Evolutionary conservation across 2,329 filamentous ascomycete species (phyloP).

Genomic region (Beauveria australis): DNA sequence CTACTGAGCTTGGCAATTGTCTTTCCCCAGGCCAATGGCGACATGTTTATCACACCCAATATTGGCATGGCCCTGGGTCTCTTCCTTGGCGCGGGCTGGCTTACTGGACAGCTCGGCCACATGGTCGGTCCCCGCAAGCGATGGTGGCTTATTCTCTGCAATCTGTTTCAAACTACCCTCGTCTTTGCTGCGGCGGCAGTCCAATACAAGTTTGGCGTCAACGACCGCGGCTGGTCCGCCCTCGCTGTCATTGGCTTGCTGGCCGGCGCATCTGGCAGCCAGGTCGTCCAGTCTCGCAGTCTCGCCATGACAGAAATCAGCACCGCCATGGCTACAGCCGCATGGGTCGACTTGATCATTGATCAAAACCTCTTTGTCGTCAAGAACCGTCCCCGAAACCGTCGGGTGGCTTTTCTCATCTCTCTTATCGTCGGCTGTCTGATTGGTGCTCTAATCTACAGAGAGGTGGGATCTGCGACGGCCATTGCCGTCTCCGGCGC

Average conservation of each 20-base stretch:
- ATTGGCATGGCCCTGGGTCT: conserved; percentile 46
- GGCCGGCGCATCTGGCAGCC: conserved; percentile 47
- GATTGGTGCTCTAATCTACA: conserved; percentile 42
- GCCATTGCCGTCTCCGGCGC: conserved; percentile 36
- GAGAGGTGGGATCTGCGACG: conserved; percentile 31
- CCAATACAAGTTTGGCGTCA: conserved; percentile 33
- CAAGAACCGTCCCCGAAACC: conserved; percentile 41
- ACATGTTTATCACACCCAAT: conserved; percentile 44
- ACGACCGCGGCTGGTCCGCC: conserved; percentile 27
- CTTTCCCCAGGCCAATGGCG: conserved; percentile 36
- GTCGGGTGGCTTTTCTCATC: conserved; percentile 41
- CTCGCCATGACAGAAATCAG: conserved; percentile 52
- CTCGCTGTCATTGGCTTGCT: conserved; percentile 41
- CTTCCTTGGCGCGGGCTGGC: conserved; percentile 46
- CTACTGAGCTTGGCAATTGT: conserved; percentile 47
- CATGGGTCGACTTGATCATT: conserved; percentile 52
- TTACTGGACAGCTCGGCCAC: conserved; percentile 50
- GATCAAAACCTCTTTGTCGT: conserved; percentile 40
- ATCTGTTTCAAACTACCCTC: conserved; percentile 44
- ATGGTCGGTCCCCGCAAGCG: conserved; percentile 40
- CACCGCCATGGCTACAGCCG: conserved; percentile 57
- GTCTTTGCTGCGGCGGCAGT: conserved; percentile 45
- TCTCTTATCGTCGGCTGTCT: conserved; percentile 41
- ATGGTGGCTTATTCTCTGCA: conserved; percentile 46
- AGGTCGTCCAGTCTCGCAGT: conserved; percentile 49